Percentiles rank a stretch among this genome's conserved stretches.
phyloP scores from a whole-genome alignment of 345 rosid genomes.

The Jatropha curcas region DNA sequence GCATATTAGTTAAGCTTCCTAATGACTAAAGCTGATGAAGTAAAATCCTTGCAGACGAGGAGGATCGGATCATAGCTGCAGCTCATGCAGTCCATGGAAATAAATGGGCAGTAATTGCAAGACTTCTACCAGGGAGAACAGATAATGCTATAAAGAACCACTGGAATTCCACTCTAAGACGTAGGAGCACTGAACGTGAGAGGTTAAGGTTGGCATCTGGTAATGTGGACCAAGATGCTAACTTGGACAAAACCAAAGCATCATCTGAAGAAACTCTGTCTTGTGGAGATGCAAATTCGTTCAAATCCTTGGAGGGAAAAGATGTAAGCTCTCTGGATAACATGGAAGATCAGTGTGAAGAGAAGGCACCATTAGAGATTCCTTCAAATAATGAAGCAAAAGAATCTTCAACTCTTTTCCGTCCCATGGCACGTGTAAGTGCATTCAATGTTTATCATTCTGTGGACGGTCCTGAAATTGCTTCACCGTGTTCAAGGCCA shows the following conservation, averaged over 20 bases:
- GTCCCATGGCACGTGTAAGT: constrained; percentile 63
- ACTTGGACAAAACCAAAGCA: constrained; percentile 49
- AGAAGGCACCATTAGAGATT: constrained; percentile 27
- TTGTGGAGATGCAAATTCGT: constrained; percentile 60
- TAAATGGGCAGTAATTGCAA: constrained; percentile 85
- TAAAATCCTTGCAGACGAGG: constrained; percentile 52
- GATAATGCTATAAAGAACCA: constrained; percentile 89
- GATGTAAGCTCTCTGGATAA: constrained; percentile 49
- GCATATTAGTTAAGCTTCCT: constrained; percentile 13
- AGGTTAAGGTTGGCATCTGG: constrained; percentile 32
- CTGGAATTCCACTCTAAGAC: constrained; percentile 82
- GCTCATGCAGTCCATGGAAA: constrained; percentile 80
- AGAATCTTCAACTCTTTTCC: constrained; percentile 58
- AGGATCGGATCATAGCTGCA: constrained; percentile 60
- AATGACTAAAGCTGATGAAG: constrained; percentile 7
- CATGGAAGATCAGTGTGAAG: constrained; percentile 42
- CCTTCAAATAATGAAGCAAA: constrained; percentile 37
- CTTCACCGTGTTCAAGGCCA: constrained; percentile 34
- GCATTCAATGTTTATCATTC: constrained; percentile 52
- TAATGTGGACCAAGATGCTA: constrained; percentile 40
- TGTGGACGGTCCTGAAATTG: constrained; percentile 39
- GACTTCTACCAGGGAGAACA: constrained; percentile 79
- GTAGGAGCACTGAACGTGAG: constrained; percentile 45
- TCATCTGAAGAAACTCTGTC: constrained; percentile 81
- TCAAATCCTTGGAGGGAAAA: constrained; percentile 55